These are phyloP conservation scores for Rugiboletus extremiorientalis DNA, from an alignment of 1,284 basidiomycete species.

Conservation along the genomic window DNA sequence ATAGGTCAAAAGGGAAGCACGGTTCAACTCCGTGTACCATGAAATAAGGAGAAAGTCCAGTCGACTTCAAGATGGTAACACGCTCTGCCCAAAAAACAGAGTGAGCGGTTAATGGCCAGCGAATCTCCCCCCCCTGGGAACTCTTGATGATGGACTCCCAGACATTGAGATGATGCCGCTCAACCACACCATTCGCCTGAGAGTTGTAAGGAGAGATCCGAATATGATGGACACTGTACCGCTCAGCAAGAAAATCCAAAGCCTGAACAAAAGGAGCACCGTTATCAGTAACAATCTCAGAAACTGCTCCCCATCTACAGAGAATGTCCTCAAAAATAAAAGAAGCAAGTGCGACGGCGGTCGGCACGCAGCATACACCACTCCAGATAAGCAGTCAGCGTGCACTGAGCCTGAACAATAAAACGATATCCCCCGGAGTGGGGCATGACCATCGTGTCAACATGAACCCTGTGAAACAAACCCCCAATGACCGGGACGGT, in stretches of 20 bases:
- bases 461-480: background rate
- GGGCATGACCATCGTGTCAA: background rate
- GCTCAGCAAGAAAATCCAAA: background rate
- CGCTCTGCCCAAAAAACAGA: background rate
- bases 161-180: background rate
- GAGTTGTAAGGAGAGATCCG: background rate
- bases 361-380: background rate
- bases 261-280: background rate
- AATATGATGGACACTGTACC: background rate
- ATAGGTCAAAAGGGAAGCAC: background rate
- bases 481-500: background rate
- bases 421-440: background rate
- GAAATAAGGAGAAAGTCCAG: background rate
- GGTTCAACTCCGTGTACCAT: background rate
- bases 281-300: background rate
- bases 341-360: accelerated
- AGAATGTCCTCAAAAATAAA: background rate
- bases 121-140: background rate
- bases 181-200: background rate
- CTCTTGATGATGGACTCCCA: background rate
- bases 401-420: background rate
- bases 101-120: background rate
- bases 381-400: background rate
- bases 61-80: background rate
- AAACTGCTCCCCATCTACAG: background rate